These are phyloP conservation scores for Agaricus blazei DNA, from an alignment of 768 basidiomycete species.

Conservation along the genomic window DNA sequence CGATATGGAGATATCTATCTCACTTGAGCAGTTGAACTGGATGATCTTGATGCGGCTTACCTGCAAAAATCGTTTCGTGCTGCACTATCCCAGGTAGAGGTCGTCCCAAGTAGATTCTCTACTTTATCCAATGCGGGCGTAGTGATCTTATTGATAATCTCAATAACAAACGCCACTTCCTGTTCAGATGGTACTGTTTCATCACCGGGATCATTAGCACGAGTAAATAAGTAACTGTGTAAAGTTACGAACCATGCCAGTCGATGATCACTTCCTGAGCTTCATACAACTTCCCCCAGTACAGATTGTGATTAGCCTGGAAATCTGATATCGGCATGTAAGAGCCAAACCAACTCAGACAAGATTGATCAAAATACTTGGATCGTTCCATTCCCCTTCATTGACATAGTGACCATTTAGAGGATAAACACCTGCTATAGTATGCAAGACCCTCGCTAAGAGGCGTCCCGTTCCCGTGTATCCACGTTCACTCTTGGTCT, in stretches of 20 bases:
- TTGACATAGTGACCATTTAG: conserved; percentile 80
- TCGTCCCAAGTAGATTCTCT: conserved; percentile 52
- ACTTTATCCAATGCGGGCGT: conserved; percentile 64
- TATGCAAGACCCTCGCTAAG: conserved; percentile 69
- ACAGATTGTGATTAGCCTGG: conserved; percentile 51
- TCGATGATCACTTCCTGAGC: conserved; percentile 75
- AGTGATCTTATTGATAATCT: conserved; percentile 67
- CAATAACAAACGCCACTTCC: conserved; percentile 77
- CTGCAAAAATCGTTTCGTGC: conserved; percentile 83
- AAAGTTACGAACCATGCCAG: conserved; percentile 68
- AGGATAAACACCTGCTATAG: conserved; percentile 72
- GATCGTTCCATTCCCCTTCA: conserved; percentile 68
- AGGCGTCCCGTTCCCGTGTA: conserved; percentile 78
- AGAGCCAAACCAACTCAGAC: conserved; percentile 1
- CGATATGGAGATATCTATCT: conserved; percentile 59
- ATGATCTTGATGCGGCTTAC: conserved; percentile 26
- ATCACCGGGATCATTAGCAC: background rate
- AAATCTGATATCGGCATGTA: conserved; percentile 41
- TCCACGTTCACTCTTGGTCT: conserved; percentile 84
- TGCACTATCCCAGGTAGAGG: conserved; percentile 57
- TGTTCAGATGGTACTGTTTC: conserved; percentile 49
- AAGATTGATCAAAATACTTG: conserved; percentile 42
- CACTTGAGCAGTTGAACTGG: background rate
- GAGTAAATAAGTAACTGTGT: conserved; percentile 7
- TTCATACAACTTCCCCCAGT: conserved; percentile 82